Conservation (phyloP, 176 grass and related monocot genomes). For the Miscanthus lutarioriparius region DNA sequence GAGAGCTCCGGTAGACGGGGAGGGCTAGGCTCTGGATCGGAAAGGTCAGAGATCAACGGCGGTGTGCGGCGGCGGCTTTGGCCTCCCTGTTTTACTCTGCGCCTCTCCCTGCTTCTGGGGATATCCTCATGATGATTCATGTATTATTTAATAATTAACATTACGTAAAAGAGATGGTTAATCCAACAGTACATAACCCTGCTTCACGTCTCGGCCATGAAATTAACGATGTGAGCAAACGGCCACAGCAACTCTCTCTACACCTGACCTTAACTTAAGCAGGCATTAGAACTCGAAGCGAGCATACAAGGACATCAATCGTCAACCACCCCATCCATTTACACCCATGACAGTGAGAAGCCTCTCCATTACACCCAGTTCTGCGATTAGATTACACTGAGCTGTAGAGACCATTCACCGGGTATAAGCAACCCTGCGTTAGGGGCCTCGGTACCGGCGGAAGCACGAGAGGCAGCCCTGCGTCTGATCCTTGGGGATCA, state of each 20-base stretch:
- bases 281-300: conserved; percentile 17
- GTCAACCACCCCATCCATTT: conserved; percentile 22
- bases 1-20: background rate
- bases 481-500: conserved; percentile 73
- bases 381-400: conserved; percentile 51
- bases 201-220: conserved; percentile 28
- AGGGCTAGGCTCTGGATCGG: background rate
- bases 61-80: conserved; percentile 22
- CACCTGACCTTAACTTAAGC: background rate
- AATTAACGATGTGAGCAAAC: background rate
- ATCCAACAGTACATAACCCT: conserved; percentile 31
- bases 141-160: conserved; percentile 22
- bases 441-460: conserved; percentile 68
- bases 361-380: conserved; percentile 26
- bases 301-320: conserved; percentile 2
- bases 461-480: conserved; percentile 87
- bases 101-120: background rate
- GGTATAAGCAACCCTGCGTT: background rate
- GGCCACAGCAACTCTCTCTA: background rate
- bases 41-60: conserved; percentile 26
- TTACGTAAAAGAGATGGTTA: background rate
- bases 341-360: conserved; percentile 34
- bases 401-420: conserved; percentile 20
- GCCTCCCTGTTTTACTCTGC: background rate
- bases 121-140: background rate